These are phyloP conservation scores for Debaryomyces udenii DNA, from an alignment of 1,139 yeast genomes.

Conservation along the genomic window DNA sequence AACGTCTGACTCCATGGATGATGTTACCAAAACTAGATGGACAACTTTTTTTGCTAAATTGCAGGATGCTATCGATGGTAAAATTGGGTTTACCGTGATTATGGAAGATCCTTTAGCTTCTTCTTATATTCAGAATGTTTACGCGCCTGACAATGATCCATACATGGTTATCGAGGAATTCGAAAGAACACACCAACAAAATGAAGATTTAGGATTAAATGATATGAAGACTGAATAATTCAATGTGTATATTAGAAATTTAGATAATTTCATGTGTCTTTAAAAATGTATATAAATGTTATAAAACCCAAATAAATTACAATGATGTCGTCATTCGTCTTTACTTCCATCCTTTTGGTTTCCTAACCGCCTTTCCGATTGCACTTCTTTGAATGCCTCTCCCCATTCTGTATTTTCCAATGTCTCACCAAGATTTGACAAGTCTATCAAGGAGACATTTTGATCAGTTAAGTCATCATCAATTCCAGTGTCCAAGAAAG, in stretches of 20 bases:
- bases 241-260: slow-evolving; percentile 9
- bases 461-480: slow-evolving; percentile 11
- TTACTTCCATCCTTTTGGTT: slow-evolving; percentile 9
- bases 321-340: slow-evolving; percentile 2
- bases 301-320: neutral
- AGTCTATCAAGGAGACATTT: slow-evolving; percentile 25
- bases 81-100: slow-evolving; percentile 75
- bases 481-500: slow-evolving; percentile 12
- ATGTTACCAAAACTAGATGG: slow-evolving; percentile 79
- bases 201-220: slow-evolving; percentile 87
- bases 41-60: slow-evolving; percentile 70
- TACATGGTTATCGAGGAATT: slow-evolving; percentile 89
- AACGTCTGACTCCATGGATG: slow-evolving; percentile 91
- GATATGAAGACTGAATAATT: slow-evolving; percentile 62
- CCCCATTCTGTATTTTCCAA: slow-evolving; percentile 34
- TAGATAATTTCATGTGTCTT: slow-evolving; percentile 4
- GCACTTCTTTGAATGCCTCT: slow-evolving; percentile 27
- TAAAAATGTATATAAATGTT: slow-evolving; percentile 4
- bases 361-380: slow-evolving; percentile 12
- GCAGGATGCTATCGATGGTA: slow-evolving; percentile 83
- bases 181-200: slow-evolving; percentile 84
- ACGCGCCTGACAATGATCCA: slow-evolving; percentile 98
- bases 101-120: slow-evolving; percentile 97
- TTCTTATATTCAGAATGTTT: slow-evolving; percentile 93
- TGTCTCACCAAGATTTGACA: slow-evolving; percentile 28